Evolutionary conservation across 1,284 basidiomycete genomes (phyloP).

Genomic region (Gymnopus androsaceus): DNA sequence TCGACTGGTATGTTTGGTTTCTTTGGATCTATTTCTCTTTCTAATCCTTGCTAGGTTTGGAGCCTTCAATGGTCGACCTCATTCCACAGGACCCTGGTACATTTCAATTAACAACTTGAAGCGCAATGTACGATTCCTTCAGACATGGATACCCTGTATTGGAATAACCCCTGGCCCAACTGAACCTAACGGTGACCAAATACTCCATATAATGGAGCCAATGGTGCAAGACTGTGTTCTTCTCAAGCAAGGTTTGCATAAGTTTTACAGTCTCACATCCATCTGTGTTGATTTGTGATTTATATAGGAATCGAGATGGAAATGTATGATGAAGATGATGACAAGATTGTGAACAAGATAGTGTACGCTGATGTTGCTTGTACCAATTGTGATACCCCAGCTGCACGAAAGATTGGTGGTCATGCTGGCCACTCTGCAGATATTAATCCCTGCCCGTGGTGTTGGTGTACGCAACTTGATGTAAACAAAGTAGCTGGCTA

Average conservation of each 20-base stretch:
- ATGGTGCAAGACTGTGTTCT: constrained; percentile 12
- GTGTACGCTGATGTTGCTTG: constrained; percentile 25
- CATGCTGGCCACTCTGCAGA: constrained; percentile 26
- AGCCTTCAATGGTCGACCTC: constrained; percentile 25
- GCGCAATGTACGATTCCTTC: constrained; percentile 23
- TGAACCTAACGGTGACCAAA: constrained; percentile 24
- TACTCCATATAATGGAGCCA: constrained; percentile 23
- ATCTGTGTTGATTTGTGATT: no score
- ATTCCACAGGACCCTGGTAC: constrained; percentile 30
- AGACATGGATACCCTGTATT: constrained; percentile 25
- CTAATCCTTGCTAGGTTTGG: constrained; percentile 25
- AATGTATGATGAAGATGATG: constrained; percentile 17
- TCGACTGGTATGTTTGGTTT: constrained; percentile 28
- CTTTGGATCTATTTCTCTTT: not conserved
- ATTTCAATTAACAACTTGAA: constrained; percentile 28
- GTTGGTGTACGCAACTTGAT: constrained; percentile 20
- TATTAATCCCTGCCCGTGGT: constrained; percentile 29
- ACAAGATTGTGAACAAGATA: constrained; percentile 14
- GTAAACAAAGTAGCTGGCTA: constrained; percentile 19
- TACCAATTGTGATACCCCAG: constrained; percentile 30
- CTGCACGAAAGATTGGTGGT: constrained; percentile 27
- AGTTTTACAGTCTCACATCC: no score
- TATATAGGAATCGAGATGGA: constrained; percentile 24
- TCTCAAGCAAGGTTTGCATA: no score
- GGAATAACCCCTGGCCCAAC: constrained; percentile 21